A percentile compares a stretch with the other conserved stretches of the same genome.
Conservation (phyloP, 495 filamentous ascomycete species). For the Penicillium cataractarum region DNA sequence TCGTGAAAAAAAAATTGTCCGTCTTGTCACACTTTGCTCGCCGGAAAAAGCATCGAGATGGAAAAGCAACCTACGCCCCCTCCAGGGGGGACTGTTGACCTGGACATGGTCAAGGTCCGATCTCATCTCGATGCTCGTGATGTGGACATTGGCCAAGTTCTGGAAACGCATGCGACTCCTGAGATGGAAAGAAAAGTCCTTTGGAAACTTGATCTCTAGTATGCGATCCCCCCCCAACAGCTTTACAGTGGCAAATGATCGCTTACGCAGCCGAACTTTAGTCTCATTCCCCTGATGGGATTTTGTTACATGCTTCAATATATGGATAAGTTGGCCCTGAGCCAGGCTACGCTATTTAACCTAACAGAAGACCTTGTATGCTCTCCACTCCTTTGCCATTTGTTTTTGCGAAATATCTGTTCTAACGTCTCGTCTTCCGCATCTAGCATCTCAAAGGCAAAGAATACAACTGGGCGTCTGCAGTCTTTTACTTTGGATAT, state of each 20-base stretch:
- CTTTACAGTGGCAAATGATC: too few relatives aligned
- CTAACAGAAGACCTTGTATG: slow-evolving; percentile 6
- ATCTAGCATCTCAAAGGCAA: slow-evolving; percentile 37
- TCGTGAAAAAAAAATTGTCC: too few relatives aligned
- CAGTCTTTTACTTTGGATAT: slow-evolving; percentile 56
- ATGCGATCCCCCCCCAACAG: slow-evolving; percentile 16
- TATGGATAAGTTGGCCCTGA: slow-evolving; percentile 62
- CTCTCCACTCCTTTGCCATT: background rate
- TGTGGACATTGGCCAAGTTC: slow-evolving; percentile 41
- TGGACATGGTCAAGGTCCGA: slow-evolving; percentile 22
- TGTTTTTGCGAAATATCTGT: too few relatives aligned
- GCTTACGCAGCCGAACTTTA: background rate
- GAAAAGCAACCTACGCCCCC: slow-evolving; percentile 16
- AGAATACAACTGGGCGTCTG: slow-evolving; percentile 54
- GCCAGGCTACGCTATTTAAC: slow-evolving; percentile 56
- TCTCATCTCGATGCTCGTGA: slow-evolving; percentile 26
- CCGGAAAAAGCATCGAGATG: slow-evolving; percentile 6
- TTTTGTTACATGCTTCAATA: slow-evolving; percentile 55
- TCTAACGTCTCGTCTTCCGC: background rate
- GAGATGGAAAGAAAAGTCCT: slow-evolving; percentile 36
- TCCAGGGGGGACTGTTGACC: slow-evolving; percentile 7
- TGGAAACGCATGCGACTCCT: slow-evolving; percentile 35
- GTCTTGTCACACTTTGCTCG: background rate
- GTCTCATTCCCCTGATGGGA: slow-evolving; percentile 52
- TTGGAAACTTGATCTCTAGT: slow-evolving; percentile 42